Evolutionary conservation across 2,329 filamentous ascomycete species (phyloP), one percentile per base, ranked within the genome.

Genomic region (Fusarium sp.): DNA sequence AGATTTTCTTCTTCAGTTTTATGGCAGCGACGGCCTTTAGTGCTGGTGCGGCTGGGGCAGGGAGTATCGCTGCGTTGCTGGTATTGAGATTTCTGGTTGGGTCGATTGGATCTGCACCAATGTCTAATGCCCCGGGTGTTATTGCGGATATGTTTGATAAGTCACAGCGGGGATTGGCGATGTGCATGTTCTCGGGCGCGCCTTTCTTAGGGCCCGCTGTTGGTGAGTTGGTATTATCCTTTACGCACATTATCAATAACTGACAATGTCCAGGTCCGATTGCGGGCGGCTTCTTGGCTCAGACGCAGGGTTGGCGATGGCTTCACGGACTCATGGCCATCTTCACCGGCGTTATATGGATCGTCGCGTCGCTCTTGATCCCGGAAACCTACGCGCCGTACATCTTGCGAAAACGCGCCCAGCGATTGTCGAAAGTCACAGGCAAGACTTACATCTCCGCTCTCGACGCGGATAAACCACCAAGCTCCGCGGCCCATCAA

Each of bases 271-370:
- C 1, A 63, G 75, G 88, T 3, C 88, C 88, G 0, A 86, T 89
- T 28, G 82, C 85, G 6, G 86, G 86, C 53, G 87, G 87, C 0
- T 90, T 89, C 72, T 74, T 89, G 4, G 83, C 84, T 1, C 82
- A 88, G 78, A 80, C 82, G 4, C 82, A 81, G 5, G 87, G 87
- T 4, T 89, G 88, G 88, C 79, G 86, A 66, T 89, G 88, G 88
- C 41, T 72, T 1, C 63, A 69, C 4, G 71, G 67, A 1, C 18
- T 72, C 0, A 53, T 68, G 46, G 62, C 63, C 0, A 55, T 65
- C 56, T 90, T 92, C 76, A 88, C 66, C 5, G 73, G 73, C 0
- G 9, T 64, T 9, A 30, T 59, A 2, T 69, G 72, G 58, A 69
- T 77, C n/a, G 8, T 69, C 0, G 54, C 57, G 84, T 3, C 89